phyloP scores from a whole-genome alignment of 768 basidiomycete genomes.

The Russula dissimulans region DNA sequence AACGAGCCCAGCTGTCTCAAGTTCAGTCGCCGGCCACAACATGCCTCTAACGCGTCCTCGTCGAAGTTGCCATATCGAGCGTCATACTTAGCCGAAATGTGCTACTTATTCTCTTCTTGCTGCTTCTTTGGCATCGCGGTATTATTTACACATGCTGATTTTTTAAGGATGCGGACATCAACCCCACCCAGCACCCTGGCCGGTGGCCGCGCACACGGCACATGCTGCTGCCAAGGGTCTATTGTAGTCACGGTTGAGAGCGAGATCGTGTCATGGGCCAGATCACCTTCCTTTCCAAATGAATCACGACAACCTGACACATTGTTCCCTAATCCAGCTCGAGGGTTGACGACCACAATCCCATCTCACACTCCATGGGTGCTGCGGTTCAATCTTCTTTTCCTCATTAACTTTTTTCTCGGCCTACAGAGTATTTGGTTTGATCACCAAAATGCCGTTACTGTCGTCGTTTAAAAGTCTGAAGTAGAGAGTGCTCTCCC shows the following conservation, averaged over 20 bases:
- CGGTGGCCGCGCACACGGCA: neutral
- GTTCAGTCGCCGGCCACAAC: neutral
- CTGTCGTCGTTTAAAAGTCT: neutral
- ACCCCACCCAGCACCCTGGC: neutral
- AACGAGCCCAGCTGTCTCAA: neutral
- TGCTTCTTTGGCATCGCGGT: slow-evolving; percentile 1
- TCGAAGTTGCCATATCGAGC: neutral
- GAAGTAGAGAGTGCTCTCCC: neutral
- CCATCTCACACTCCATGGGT: neutral
- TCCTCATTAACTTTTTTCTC: neutral
- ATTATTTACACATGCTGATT: neutral
- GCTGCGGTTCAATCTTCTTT: neutral
- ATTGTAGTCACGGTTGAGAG: neutral
- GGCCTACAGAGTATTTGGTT: neutral
- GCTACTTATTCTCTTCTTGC: neutral
- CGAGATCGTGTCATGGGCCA: neutral
- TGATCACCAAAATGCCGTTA: neutral
- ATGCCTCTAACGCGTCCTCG: neutral
- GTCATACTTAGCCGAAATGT: too few species aligned
- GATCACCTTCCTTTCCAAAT: neutral
- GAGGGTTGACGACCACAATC: neutral
- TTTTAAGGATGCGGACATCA: neutral
- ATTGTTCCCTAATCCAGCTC: slow-evolving; percentile 7
- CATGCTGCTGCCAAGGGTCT: neutral
- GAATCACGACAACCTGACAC: neutral